These are phyloP conservation scores for Trametes versicolor DNA, from an alignment of 1,284 basidiomycete species.

Conservation along the genomic window DNA sequence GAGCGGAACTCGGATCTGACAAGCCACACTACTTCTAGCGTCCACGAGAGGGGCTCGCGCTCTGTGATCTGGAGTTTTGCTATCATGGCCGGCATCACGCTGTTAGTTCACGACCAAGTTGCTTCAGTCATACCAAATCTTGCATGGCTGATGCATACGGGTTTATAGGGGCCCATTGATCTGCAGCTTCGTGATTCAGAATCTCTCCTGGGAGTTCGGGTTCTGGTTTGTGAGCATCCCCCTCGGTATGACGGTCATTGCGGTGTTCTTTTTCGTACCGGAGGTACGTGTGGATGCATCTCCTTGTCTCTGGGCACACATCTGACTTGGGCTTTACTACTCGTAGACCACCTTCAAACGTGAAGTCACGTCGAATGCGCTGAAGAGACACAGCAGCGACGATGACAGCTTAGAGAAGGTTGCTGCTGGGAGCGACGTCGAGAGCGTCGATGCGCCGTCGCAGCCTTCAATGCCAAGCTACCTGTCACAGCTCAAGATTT, in stretches of 20 bases:
- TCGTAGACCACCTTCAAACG: conserved; percentile 46
- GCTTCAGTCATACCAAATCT: not conserved
- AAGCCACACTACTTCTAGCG: too few relatives aligned
- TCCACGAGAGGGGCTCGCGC: conserved; percentile 54
- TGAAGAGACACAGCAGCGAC: conserved; percentile 35
- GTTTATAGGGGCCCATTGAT: conserved; percentile 46
- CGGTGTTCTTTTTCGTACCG: conserved; percentile 54
- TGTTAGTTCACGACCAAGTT: conserved; percentile 41
- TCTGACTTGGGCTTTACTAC: too few relatives aligned
- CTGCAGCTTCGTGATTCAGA: conserved; percentile 54
- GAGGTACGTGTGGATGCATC: conserved; percentile 41
- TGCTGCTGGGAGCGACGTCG: conserved; percentile 10
- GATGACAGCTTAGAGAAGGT: conserved; percentile 44
- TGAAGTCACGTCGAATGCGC: not conserved
- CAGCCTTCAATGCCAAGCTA: conserved; percentile 39
- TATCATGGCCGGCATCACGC: conserved; percentile 53
- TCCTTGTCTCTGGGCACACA: not conserved
- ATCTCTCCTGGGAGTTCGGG: conserved; percentile 53
- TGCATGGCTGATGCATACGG: not conserved
- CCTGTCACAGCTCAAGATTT: conserved; percentile 47
- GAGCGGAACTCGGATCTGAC: too few relatives aligned
- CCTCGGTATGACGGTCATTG: conserved; percentile 46
- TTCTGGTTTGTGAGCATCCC: conserved; percentile 56
- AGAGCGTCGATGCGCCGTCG: conserved; percentile 17
- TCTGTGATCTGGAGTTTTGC: conserved; percentile 54